Evolutionary conservation across 2,329 filamentous ascomycete species (phyloP).

Genomic region (Scytalidium sp.): DNA sequence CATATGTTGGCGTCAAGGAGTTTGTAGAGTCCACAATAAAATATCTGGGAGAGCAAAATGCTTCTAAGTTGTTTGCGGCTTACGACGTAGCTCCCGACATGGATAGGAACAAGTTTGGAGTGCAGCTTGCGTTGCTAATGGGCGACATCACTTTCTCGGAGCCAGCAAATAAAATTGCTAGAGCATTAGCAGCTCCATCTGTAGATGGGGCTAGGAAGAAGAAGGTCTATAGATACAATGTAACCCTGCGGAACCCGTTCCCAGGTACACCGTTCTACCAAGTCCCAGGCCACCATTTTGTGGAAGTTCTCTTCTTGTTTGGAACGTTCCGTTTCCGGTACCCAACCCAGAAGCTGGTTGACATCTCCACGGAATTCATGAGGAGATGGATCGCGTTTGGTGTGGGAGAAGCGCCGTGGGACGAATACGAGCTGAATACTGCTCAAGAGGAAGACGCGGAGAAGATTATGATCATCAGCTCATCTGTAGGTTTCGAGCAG

Average conservation of each 20-base stretch:
- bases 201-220: neutral
- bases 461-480: neutral
- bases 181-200: neutral
- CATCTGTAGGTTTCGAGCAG: neutral
- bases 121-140: neutral
- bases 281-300: neutral
- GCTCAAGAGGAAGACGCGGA: neutral
- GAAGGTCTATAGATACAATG: neutral
- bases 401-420: neutral
- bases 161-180: neutral
- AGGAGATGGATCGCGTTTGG: neutral
- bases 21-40: neutral
- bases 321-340: neutral
- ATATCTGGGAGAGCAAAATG: neutral
- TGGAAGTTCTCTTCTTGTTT: neutral
- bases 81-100: conserved; percentile 33
- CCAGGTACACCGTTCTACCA: neutral
- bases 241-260: neutral
- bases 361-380: neutral
- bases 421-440: neutral
- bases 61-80: conserved; percentile 25
- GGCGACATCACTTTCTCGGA: neutral
- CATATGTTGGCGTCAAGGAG: neutral
- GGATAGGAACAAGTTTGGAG: neutral
- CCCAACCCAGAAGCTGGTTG: neutral